Conservation (phyloP, 2,329 filamentous ascomycete species). For the Pseudogymnoascus sp. region DNA sequence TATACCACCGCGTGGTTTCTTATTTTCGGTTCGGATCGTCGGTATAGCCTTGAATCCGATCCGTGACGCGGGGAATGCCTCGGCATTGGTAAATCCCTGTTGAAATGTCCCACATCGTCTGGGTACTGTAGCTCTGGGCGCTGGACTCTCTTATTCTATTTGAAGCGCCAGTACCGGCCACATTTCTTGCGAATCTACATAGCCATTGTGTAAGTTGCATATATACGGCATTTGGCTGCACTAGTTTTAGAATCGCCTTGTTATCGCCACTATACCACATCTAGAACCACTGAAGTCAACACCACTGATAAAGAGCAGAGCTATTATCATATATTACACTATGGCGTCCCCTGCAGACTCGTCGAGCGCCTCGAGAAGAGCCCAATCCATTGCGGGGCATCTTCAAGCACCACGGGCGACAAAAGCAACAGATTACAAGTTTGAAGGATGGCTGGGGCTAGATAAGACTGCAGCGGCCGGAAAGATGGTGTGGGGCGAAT, state of each 20-base stretch:
- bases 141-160: not conserved
- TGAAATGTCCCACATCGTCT: slow-evolving; percentile 1
- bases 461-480: slow-evolving; percentile 22
- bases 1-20: not conserved
- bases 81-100: slow-evolving; percentile 2
- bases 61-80: slow-evolving; percentile 3
- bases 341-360: not conserved
- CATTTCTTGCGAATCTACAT: not conserved
- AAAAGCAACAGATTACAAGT: slow-evolving; percentile 19
- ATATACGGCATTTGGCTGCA: not conserved
- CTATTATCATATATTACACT: not conserved
- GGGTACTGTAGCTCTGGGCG: not conserved
- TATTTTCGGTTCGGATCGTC: not conserved
- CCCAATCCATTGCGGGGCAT: not conserved
- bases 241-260: not conserved
- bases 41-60: not conserved
- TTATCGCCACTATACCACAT: not conserved
- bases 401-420: not conserved
- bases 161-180: not conserved
- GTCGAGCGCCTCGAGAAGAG: not conserved
- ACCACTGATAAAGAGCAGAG: not conserved
- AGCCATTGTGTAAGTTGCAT: not conserved
- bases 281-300: not conserved
- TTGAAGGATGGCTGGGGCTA: slow-evolving; percentile 28
- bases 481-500: slow-evolving; percentile 29